A percentile compares a stretch with the other conserved stretches of the same genome.
These are phyloP conservation scores for Monilinia fructigena DNA, from an alignment of 2,329 filamentous ascomycete genomes.

Conservation along the genomic window DNA sequence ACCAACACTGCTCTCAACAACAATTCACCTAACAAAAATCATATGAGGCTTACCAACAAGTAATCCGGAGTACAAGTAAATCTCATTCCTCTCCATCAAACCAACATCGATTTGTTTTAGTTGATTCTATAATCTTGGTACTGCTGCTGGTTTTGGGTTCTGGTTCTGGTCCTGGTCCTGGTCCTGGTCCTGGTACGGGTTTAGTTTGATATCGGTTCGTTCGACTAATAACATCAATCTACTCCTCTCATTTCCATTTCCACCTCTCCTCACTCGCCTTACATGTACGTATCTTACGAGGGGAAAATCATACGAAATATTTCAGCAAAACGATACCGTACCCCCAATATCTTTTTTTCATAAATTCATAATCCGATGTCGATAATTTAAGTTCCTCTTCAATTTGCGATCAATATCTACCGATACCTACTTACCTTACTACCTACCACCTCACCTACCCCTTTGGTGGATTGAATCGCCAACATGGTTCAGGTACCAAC, in stretches of 20 bases:
- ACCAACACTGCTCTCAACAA: neutral
- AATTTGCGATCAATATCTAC: constrained; percentile 12
- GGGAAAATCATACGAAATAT: neutral
- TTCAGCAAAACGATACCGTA: neutral
- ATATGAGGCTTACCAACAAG: neutral
- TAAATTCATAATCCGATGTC: constrained; percentile 33
- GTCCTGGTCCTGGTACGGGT: neutral
- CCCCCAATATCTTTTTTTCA: constrained; percentile 11
- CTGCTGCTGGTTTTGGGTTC: too few species aligned
- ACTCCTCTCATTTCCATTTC: neutral
- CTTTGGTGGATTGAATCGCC: constrained; percentile 21
- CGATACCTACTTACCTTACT: neutral
- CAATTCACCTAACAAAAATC: neutral
- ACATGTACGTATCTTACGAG: neutral
- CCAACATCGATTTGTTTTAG: neutral
- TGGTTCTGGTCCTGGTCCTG: too few species aligned
- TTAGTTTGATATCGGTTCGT: constrained; percentile 2
- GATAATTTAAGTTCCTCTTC: constrained; percentile 27
- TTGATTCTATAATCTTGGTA: neutral
- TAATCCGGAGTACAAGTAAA: too few species aligned
- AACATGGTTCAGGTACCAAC: constrained; percentile 40
- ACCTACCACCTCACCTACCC: neutral
- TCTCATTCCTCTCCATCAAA: too few species aligned
- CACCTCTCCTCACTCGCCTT: neutral
- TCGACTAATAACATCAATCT: too few species aligned